Evolutionary conservation across 768 basidiomycete genomes (phyloP), one percentile per base, ranked within the genome.

Genomic region (Calocybe gangraenosa): DNA sequence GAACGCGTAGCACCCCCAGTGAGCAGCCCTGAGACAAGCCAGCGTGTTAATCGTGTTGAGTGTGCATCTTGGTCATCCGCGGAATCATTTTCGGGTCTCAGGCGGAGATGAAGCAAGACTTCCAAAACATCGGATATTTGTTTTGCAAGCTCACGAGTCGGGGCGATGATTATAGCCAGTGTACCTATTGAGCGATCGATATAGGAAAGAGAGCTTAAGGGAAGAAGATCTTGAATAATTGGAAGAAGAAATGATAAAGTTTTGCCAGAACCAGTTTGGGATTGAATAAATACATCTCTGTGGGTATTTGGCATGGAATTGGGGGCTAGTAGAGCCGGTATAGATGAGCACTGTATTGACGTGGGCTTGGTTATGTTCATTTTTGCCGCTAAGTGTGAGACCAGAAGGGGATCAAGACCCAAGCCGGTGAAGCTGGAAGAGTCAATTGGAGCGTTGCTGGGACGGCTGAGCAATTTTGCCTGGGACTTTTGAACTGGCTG

Each of bases 101-200:
- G 74, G 42, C 85, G 86, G 47, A 96, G 75, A 56, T 81, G 78
- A 3, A 98, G 73, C 5, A 98, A 65, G 13, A 74, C 69, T 53
- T 92, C 91, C 10, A 97, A 74, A n/a, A 98, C 94, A 56, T 96
- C 92, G 7, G 87, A 92, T 42, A 97, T 97, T 60, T 99, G 96
- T 59, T 92, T 91, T 1, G 95, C 96, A 11, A 98, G 76, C 66
- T 98, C 96, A 42, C 94, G 82, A 2, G 95, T 97, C 1, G 95
- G 95, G 1, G 89, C 92, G 45, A 98, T 88, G 50, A 97, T 89
- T 45, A 97, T 79, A 1, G 94, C 93, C 15, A 98, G 75, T 2
- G 95, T 97, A 20, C 95, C 95, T 57, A 98, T 89, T 0, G 87
- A 89, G 30, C 95, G 81, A 64, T 95, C 92, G 54, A 97, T 95